Percentiles rank a stretch among this genome's conserved stretches.
Evolutionary conservation across 768 basidiomycete species (phyloP).

Genomic region (Leccinum sublutescens): DNA sequence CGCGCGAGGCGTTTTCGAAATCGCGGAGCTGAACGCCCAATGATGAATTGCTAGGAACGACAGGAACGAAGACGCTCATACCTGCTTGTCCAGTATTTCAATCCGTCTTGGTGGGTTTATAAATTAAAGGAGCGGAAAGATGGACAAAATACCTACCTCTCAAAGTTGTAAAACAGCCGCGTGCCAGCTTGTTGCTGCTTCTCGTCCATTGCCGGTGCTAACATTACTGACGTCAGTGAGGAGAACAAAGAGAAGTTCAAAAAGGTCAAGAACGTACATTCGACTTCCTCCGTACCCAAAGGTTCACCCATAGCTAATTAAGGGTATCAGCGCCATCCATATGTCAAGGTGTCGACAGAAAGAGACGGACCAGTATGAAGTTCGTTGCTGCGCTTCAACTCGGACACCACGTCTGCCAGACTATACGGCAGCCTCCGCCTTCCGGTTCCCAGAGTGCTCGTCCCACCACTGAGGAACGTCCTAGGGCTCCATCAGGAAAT

Average conservation of each 20-base stretch:
- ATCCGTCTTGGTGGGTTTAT: conserved; percentile 35
- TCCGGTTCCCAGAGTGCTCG: conserved; percentile 7
- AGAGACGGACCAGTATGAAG: conserved; percentile 30
- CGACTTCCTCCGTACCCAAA: conserved; percentile 38
- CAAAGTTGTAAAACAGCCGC: conserved; percentile 42
- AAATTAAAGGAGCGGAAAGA: background rate
- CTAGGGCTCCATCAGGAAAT: conserved; percentile 8
- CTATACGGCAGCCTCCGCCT: conserved; percentile 40
- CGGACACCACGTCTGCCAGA: conserved; percentile 43
- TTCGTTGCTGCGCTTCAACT: conserved; percentile 40
- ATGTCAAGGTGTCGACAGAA: background rate
- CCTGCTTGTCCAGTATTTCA: conserved; percentile 48
- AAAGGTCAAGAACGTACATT: conserved; percentile 26
- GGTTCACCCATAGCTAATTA: conserved; percentile 31
- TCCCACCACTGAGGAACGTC: conserved; percentile 7
- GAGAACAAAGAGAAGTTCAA: background rate
- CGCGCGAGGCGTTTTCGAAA: conserved; percentile 53
- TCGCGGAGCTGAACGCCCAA: conserved; percentile 41
- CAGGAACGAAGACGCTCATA: conserved; percentile 12
- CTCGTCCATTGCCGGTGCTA: conserved; percentile 45
- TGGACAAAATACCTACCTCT: conserved; percentile 34
- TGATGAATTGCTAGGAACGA: background rate
- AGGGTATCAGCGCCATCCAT: background rate
- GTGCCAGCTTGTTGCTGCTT: conserved; percentile 47
- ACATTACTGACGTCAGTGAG: background rate